phyloP scores from a whole-genome alignment of 2,329 filamentous ascomycete species.

The Kalaharituber pfeilii region DNA sequence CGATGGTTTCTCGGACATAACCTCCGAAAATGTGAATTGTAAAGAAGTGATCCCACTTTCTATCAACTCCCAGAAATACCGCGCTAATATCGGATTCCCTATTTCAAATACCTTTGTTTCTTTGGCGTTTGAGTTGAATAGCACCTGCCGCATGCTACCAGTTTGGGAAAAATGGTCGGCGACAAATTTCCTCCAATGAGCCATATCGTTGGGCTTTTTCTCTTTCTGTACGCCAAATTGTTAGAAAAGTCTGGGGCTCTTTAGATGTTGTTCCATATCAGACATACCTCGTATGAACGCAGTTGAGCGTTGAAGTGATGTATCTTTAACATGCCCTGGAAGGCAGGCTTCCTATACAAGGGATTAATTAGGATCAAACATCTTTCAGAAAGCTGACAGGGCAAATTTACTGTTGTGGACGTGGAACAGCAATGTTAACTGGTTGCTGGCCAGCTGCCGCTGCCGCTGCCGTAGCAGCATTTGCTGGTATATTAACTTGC shows the following conservation, averaged over 20 bases:
- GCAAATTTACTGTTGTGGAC: conserved; percentile 19
- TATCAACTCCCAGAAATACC: conserved; percentile 83
- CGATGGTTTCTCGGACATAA: no score
- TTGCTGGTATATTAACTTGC: conserved; percentile 19
- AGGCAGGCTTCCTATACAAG: conserved; percentile 32
- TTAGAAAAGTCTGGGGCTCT: neutral
- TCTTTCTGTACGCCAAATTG: conserved; percentile 26
- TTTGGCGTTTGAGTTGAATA: conserved; percentile 39
- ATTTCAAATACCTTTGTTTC: conserved; percentile 74
- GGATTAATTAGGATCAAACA: neutral
- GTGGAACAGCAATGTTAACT: conserved; percentile 15
- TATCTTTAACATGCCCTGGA: conserved; percentile 41
- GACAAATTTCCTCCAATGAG: conserved; percentile 67
- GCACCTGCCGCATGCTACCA: conserved; percentile 58
- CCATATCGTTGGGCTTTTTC: conserved; percentile 36
- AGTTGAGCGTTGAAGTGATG: conserved; percentile 47
- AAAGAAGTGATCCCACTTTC: conserved; percentile 71
- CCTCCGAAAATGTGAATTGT: no score
- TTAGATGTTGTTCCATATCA: neutral
- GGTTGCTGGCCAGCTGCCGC: neutral
- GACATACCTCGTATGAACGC: conserved; percentile 33
- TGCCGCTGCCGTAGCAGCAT: conserved; percentile 24
- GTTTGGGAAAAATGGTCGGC: conserved; percentile 60
- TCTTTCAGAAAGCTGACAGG: conserved; percentile 26
- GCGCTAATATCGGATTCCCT: conserved; percentile 57